Evolutionary conservation across 2,329 filamentous ascomycete species (phyloP).

Genomic region (Aspergillus persii): DNA sequence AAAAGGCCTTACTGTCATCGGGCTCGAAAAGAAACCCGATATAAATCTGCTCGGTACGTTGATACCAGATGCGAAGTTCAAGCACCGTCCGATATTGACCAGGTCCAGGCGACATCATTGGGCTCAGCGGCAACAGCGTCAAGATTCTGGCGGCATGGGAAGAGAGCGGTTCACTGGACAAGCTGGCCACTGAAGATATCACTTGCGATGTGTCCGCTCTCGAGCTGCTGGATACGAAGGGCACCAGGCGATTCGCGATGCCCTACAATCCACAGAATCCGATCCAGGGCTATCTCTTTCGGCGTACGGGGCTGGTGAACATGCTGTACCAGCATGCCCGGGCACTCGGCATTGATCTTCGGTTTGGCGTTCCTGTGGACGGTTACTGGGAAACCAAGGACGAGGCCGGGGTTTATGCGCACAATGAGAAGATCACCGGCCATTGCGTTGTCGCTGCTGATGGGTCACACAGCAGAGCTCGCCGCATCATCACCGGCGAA

Average conservation of each 20-base stretch:
- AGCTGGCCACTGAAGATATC: neutral
- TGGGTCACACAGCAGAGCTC: constrained; percentile 1
- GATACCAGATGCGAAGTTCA: neutral
- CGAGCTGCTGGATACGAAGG: neutral
- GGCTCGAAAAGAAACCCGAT: constrained; percentile 8
- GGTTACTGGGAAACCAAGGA: constrained; percentile 4
- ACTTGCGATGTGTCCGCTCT: neutral
- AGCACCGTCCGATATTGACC: too few species aligned
- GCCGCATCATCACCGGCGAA: neutral
- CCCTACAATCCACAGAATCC: neutral
- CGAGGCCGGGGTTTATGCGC: neutral
- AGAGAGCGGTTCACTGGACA: neutral
- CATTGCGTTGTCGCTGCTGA: constrained; percentile 5
- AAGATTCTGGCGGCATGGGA: neutral
- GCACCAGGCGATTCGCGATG: neutral
- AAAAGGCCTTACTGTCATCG: constrained; percentile 20
- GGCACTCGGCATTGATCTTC: constrained; percentile 2
- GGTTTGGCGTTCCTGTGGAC: neutral
- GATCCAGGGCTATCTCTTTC: neutral
- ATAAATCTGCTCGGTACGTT: neutral
- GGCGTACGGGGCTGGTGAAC: neutral
- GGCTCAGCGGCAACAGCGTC: neutral
- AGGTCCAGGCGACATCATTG: neutral
- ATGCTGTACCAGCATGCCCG: constrained; percentile 1
- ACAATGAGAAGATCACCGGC: neutral